Evolutionary conservation across 108 stramenopile genomes (phyloP).

Genomic region (Aureococcus anophagefferens): DNA sequence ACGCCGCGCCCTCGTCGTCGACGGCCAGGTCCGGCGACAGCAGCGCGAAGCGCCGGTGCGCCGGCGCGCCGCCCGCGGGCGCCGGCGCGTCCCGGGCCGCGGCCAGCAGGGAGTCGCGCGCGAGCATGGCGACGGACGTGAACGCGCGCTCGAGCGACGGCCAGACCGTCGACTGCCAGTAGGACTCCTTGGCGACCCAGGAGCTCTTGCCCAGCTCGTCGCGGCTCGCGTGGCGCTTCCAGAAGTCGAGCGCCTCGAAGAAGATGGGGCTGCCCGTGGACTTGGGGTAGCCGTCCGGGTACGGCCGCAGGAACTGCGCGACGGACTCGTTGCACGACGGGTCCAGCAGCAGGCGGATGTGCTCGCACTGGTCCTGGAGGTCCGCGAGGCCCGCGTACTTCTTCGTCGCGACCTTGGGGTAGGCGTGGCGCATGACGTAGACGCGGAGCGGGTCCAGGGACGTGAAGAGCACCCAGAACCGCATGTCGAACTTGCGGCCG

Average conservation of each 20-base stretch:
- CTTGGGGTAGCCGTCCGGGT: not conserved
- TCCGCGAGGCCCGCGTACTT: not conserved
- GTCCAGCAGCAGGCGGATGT: constrained; percentile 6
- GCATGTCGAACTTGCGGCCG: constrained; percentile 10
- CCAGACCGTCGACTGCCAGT: not conserved
- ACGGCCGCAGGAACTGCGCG: not conserved
- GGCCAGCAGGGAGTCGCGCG: not conserved
- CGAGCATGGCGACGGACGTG: not conserved
- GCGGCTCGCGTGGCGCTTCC: too few relatives aligned
- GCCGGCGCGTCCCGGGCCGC: not conserved
- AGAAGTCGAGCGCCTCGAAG: not conserved
- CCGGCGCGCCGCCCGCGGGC: not conserved
- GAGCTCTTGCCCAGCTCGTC: not conserved
- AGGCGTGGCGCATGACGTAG: constrained; percentile 6
- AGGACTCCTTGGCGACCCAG: not conserved
- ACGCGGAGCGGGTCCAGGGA: constrained; percentile 2
- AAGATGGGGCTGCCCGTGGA: not conserved
- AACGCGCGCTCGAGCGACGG: not conserved
- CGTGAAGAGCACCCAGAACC: constrained; percentile 4
- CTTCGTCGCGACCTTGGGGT: constrained; percentile 3
- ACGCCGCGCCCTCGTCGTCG: not conserved
- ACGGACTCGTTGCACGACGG: not conserved
- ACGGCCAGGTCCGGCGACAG: constrained; percentile 4
- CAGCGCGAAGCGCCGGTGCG: constrained; percentile 1
- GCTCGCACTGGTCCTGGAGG: not conserved